Base-by-base conservation (phyloP, 495 filamentous ascomycete genomes). In the Talaromyces wortmannii region DNA sequence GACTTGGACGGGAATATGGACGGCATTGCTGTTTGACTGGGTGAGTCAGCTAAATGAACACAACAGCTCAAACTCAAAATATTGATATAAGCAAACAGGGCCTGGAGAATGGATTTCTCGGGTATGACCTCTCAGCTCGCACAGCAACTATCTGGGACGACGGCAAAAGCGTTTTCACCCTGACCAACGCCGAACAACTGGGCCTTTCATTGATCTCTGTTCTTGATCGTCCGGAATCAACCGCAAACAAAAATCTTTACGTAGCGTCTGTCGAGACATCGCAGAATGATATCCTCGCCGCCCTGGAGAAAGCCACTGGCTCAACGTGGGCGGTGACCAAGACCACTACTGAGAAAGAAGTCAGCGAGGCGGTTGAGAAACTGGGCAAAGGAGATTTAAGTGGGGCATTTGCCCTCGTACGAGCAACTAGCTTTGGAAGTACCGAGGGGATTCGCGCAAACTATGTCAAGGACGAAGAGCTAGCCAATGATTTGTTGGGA, bases 1-100 rank as follows among this genome's bases (percentile, higher is more conserved):
- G 40, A 68, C 60, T 45, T 83, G 79, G 80, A 80, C 71, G 12
- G 70, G 63, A 17, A 57, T 83, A 40, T 68, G 75, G 4, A 70
- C 71, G 17, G 76, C 77, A 3, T 66, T 69, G 11, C 72, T 83
- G 59, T 75, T 83, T 52, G 80, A 82, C 60, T 77, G 75, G 76
- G 70, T 72, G 62, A 46, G 59, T 61, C 18, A 43, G 18, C 18
- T n/a, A 2, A 52, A 17, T 13, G 23, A 42, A 52, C 13, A 44
- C 4, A 42, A 18, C n/a, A 17, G 31, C 4, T 23, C 23, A 23
- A 23, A 4, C 4, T 23, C 23, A 23, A 42, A 23, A 15, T 10
- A 17, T 43, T 13, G 17, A 40, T 17, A 4, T 13, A 52, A 15
- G 23, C 23, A 8, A 45, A 36, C 44, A 65, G 72, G 69, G 68